Conservation (phyloP, 1,284 basidiomycete genomes). For the Fomitopsis betulina region DNA sequence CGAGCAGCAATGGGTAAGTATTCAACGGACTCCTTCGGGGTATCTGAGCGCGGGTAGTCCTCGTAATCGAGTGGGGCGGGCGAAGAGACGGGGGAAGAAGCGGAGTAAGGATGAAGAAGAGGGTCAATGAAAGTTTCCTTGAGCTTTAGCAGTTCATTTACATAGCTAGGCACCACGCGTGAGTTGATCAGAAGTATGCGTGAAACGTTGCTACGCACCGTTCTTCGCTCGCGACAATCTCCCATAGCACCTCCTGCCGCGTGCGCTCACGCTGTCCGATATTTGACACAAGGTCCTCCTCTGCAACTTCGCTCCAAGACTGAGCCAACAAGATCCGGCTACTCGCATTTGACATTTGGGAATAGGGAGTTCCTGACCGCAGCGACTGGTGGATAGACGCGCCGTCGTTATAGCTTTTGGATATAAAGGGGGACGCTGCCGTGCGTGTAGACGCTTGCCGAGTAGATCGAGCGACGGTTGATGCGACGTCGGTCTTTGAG, state of each 20-base stretch:
- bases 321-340: conserved; percentile 74
- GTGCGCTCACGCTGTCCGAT: conserved; percentile 91
- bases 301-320: conserved; percentile 95
- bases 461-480: conserved; percentile 30
- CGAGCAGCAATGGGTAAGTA: conserved; percentile 88
- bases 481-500: conserved; percentile 38
- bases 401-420: conserved; percentile 40
- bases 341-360: conserved; percentile 61
- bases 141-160: conserved; percentile 84
- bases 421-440: conserved; percentile 55
- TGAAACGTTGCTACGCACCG: conserved; percentile 48
- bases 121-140: conserved; percentile 92
- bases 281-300: conserved; percentile 92
- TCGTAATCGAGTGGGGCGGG: conserved; percentile 61
- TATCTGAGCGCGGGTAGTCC: conserved; percentile 49
- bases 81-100: conserved; percentile 45
- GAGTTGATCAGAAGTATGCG: conserved; percentile 3
- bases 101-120: conserved; percentile 78
- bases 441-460: conserved; percentile 57
- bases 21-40: conserved; percentile 65
- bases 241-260: conserved; percentile 95
- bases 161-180: conserved; percentile 64
- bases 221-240: conserved; percentile 97
- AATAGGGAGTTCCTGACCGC: conserved; percentile 76
- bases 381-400: conserved; percentile 58